Evolutionary conservation across 306 rosid species (phyloP).

Genomic region (Vigna unguiculata): DNA sequence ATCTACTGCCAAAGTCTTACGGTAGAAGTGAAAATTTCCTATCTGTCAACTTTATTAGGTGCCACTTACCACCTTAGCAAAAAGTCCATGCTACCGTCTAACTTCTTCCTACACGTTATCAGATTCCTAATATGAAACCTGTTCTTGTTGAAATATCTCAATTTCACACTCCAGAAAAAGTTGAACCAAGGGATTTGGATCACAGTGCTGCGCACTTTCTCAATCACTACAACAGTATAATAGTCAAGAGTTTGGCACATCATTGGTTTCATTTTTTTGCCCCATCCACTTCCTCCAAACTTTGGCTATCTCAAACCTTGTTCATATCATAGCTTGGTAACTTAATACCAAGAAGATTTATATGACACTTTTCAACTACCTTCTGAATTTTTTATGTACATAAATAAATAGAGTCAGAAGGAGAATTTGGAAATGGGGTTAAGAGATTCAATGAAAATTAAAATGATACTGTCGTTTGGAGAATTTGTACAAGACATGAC

Average conservation of each 20-base stretch:
- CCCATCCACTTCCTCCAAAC: not conserved
- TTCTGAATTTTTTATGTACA: not conserved
- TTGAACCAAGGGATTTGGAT: not conserved
- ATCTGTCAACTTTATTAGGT: slow-evolving; percentile 8
- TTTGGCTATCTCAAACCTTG: slow-evolving; percentile 8
- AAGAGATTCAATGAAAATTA: not conserved
- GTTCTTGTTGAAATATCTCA: slow-evolving; percentile 27
- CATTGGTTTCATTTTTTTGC: slow-evolving; percentile 4
- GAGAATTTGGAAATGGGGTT: not conserved
- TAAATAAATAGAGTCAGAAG: not conserved
- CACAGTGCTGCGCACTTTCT: too few species aligned
- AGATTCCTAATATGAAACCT: too few species aligned
- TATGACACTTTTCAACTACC: not conserved
- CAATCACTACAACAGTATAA: not conserved
- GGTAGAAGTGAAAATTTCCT: slow-evolving; percentile 1
- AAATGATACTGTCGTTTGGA: not conserved
- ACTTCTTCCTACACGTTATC: not conserved
- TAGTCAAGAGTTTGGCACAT: slow-evolving; percentile 31
- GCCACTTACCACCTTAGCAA: not conserved
- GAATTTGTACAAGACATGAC: not conserved
- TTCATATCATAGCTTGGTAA: not conserved
- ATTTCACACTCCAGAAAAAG: not conserved
- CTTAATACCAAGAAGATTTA: not conserved
- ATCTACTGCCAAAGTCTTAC: not conserved
- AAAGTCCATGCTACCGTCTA: not conserved